Base-by-base conservation (phyloP, 148 eudicot species). In the Agrostemma githago region DNA sequence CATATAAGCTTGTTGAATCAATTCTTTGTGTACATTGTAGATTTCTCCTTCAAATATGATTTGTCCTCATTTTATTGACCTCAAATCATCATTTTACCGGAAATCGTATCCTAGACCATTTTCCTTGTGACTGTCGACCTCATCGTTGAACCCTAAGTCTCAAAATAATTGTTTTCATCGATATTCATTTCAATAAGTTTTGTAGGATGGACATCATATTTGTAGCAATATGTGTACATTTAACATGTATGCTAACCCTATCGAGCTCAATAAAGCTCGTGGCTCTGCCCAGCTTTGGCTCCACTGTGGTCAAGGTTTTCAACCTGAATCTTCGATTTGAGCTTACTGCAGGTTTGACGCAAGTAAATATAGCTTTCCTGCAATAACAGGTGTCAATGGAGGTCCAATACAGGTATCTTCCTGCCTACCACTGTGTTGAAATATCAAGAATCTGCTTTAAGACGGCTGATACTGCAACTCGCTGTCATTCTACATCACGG, bases 11-110 rank as follows among this genome's bases (percentile, higher is more conserved):
- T 12, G 62, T 9, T n/a, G 70, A 40, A n/a, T 51, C 54, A 21
- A 62, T 61, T 68, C 64, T 39, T 43, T 74, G 68, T 42, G 38
- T 3, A 41, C 40, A 71, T 41, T 4, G 61, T 75, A 53, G 77
- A 66, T 17, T 53, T 6, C 20, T 7, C 40, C 11, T 19, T 60
- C 21, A 19, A 60, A 60, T 6, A 60, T 60, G 8, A 19, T 19
- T 8, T 4, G 6, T 60, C 20, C 51, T 46, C 8, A 46, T 46
- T 46, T 46, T 26, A 26, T 26, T 46, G 51, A 46, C 7, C 34
- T 26, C 34, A 26, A 26, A 26, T 26, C 34, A 26, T 26, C 34
- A 26, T 26, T 26, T 26, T 26, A 26, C 34, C 34, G 11, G 53
- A 8, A 5, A 48, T 3, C 12, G 5, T 48, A 48, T 12, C 53